Evolutionary conservation across 2,329 filamentous ascomycete genomes (phyloP), one percentile per base, ranked within the genome.

Genomic region (Aspergillus flavus): DNA sequence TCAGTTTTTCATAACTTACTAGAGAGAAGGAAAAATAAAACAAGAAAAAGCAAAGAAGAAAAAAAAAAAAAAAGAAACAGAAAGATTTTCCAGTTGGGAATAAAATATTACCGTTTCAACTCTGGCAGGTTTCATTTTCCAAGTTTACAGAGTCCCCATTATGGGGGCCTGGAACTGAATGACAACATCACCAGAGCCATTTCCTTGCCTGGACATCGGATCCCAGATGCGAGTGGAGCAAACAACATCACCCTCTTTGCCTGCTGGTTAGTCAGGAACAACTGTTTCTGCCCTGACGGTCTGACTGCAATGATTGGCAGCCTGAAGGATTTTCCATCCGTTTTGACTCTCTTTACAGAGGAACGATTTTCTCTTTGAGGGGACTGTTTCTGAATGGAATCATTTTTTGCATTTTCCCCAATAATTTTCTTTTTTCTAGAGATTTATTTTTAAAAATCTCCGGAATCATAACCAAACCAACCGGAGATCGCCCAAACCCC

Each of bases 231-330:
- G 54, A 54, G 66, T 66, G 66, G 66, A 64, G 66, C 60, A 57
- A 58, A 59, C 62, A 59, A 61, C 64, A 63, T 68, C 66, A 66
- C 52, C n/a, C 30, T 61, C 53, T 45, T 63, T 62, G 41, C 57
- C 48, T 57, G 56, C 54, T 50, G 55, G 62, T 68, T 68, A 68
- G 66, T 64, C 66, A 68, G 66, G 66, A 66, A 68, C 65, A 57
- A 62, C n/a, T 55, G 32, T 55, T 53, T 36, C n/a, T 39, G 52
- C 52, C 52, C 52, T 55, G 52, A 55, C 30, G 16, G 30, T 55
- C 32, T 28, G 36, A 39, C 50, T 16, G 30, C 30, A 60, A 53
- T 45, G 46, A 59, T 62, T 61, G 58, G 58, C 45, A 62, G 56
- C 19, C 46, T 45, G 26, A 46, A 61, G 39, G 39, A 46, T 55